Evolutionary conservation across 805 yeast genomes (phyloP).

Genomic region (Yamadazyma scolyti): DNA sequence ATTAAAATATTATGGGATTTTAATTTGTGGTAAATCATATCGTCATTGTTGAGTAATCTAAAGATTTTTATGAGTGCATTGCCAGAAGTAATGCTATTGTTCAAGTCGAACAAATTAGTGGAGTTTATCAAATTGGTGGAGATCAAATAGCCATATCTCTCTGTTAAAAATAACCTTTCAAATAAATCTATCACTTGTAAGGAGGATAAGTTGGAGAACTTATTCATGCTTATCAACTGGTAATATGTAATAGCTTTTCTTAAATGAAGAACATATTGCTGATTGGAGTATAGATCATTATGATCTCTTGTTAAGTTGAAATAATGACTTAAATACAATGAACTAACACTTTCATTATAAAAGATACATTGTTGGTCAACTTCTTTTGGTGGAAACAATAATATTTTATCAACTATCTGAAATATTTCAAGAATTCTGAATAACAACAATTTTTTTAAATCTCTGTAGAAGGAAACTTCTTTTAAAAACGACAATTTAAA

Average conservation of each 20-base stretch:
- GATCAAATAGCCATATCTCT: slow-evolving; percentile 20
- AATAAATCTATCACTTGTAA: slow-evolving; percentile 27
- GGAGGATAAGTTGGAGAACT: slow-evolving; percentile 13
- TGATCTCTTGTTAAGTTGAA: slow-evolving; percentile 20
- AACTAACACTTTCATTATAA: slow-evolving; percentile 26
- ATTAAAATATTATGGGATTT: slow-evolving; percentile 12
- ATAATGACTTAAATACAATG: slow-evolving; percentile 27
- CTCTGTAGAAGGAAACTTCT: slow-evolving; percentile 47
- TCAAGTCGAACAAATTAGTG: slow-evolving; percentile 11
- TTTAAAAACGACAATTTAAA: slow-evolving; percentile 52
- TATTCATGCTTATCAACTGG: slow-evolving; percentile 24
- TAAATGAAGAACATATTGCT: slow-evolving; percentile 26
- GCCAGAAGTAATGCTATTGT: slow-evolving; percentile 3
- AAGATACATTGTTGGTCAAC: slow-evolving; percentile 23
- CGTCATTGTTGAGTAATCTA: slow-evolving; percentile 13
- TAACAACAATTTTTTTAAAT: slow-evolving; percentile 22
- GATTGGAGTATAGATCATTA: slow-evolving; percentile 12
- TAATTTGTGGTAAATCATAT: slow-evolving; percentile 14
- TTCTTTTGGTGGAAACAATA: slow-evolving; percentile 12
- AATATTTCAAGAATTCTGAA: slow-evolving; percentile 26
- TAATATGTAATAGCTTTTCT: slow-evolving; percentile 25
- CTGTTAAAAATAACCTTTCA: slow-evolving; percentile 25
- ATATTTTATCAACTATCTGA: slow-evolving; percentile 19
- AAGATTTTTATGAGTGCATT: slow-evolving; percentile 7
- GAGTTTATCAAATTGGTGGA: slow-evolving; percentile 13